Percentiles rank a stretch among this genome's conserved stretches.
Conservation (phyloP, 352 stramenopile genomes). For the Halophytophthora batemanensis region DNA sequence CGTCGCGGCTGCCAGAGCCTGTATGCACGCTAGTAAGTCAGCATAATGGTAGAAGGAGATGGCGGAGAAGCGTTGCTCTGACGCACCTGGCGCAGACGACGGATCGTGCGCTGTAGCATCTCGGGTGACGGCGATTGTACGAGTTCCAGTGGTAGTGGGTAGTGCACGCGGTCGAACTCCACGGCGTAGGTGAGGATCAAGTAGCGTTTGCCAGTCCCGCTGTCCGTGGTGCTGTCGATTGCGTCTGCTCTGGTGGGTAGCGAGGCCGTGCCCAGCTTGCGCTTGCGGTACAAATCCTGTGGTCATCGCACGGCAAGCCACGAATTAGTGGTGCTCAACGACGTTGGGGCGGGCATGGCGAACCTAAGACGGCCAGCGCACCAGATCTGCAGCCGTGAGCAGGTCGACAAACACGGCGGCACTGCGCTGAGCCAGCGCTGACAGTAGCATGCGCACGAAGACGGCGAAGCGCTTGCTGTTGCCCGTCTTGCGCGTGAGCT, state of each 20-base stretch:
- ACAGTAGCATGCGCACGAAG: constrained; percentile 92
- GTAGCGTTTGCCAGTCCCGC: constrained; percentile 73
- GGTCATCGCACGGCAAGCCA: too few species aligned
- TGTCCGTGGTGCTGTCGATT: constrained; percentile 1
- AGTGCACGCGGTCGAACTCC: constrained; percentile 94
- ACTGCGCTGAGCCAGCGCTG: constrained; percentile 65
- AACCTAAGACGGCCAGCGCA: constrained; percentile 19
- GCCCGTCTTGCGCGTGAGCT: constrained; percentile 91
- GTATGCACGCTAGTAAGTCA: too few species aligned
- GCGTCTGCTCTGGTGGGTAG: background rate
- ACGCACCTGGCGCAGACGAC: constrained; percentile 48
- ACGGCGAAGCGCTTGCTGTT: constrained; percentile 92
- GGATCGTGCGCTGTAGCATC: constrained; percentile 80
- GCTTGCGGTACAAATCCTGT: constrained; percentile 72
- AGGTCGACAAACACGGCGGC: constrained; percentile 91
- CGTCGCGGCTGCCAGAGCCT: constrained; percentile 15
- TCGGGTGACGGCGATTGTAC: constrained; percentile 64
- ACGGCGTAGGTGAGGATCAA: constrained; percentile 93
- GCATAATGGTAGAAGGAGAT: too few species aligned
- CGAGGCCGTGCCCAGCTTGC: constrained; percentile 45
- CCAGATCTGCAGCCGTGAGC: constrained; percentile 86
- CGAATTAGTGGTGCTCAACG: background rate
- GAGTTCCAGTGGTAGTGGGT: constrained; percentile 82
- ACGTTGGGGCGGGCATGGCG: background rate
- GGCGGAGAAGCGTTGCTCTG: too few species aligned